These are phyloP conservation scores for Taphrina sp. DNA, from an alignment of 1,139 yeast species.

Conservation along the genomic window DNA sequence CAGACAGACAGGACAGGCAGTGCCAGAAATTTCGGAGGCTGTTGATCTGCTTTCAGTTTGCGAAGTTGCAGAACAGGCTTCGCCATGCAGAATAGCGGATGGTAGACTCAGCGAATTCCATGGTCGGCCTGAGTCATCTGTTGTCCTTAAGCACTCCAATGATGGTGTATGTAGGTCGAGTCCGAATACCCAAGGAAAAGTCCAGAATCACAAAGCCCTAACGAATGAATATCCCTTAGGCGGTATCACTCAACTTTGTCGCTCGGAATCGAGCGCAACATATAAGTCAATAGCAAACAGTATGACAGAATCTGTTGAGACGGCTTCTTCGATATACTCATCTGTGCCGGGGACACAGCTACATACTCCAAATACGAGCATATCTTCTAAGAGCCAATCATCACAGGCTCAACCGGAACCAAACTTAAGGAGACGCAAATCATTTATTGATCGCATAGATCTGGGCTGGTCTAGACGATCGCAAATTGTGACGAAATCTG, in stretches of 20 bases:
- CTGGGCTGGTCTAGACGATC: conserved; percentile 4
- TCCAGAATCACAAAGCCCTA: neutral
- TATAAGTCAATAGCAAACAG: conserved; percentile 10
- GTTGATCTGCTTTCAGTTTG: conserved; percentile 55
- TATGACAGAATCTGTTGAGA: neutral
- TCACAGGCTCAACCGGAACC: neutral
- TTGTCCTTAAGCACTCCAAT: neutral
- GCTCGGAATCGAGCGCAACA: conserved; percentile 24
- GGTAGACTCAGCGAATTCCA: too few relatives aligned
- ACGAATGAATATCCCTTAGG: conserved; percentile 31
- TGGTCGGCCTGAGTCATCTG: too few relatives aligned
- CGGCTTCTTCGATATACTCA: conserved; percentile 26
- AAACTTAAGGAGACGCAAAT: conserved; percentile 2
- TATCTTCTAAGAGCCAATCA: neutral
- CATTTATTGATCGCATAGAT: conserved; percentile 17
- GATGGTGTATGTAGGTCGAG: neutral
- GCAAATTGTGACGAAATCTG: neutral
- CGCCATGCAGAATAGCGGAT: neutral
- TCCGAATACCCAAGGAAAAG: too few relatives aligned
- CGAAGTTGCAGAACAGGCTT: neutral
- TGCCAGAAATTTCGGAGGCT: conserved; percentile 46
- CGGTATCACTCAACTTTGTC: conserved; percentile 35
- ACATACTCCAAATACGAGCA: conserved; percentile 2
- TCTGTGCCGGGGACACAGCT: neutral
- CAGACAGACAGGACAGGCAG: conserved; percentile 66